A percentile compares a stretch with the other conserved stretches of the same genome.
phyloP scores from a whole-genome alignment of 2,329 filamentous ascomycete genomes.

The Thelonectria discophora region DNA sequence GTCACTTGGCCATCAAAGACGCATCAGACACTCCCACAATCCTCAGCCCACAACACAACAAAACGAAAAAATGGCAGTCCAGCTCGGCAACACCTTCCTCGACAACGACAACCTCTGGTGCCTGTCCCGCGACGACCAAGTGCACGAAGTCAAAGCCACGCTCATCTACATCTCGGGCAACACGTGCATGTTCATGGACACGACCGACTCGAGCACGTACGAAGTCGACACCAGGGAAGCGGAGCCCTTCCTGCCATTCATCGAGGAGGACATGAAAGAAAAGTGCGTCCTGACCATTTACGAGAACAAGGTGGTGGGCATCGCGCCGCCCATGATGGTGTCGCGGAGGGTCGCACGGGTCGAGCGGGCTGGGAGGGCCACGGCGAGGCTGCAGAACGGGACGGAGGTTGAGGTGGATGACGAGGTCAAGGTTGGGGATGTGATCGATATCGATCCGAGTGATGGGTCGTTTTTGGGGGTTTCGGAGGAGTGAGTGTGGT shows the following conservation, averaged over 20 bases:
- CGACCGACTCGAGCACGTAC: not conserved
- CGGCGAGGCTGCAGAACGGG: not conserved
- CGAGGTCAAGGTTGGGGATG: not conserved
- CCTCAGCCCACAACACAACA: not conserved
- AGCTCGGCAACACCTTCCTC: not conserved
- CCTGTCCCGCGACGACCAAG: not conserved
- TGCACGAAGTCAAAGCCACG: not conserved
- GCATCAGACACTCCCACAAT: not conserved
- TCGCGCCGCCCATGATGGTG: not conserved
- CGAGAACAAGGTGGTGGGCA: not conserved
- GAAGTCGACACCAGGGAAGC: not conserved
- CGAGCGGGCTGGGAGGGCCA: not conserved
- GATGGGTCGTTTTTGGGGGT: not conserved
- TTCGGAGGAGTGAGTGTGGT: not conserved
- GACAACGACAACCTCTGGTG: not conserved
- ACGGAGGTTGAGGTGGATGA: not conserved
- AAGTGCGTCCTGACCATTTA: not conserved
- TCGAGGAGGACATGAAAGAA: not conserved
- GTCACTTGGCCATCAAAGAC: too few relatives aligned
- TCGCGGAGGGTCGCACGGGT: not conserved
- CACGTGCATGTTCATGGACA: not conserved
- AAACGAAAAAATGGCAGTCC: not conserved
- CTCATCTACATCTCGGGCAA: not conserved
- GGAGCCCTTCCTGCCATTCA: not conserved
- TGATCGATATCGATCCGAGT: not conserved